Base-by-base conservation (phyloP, 2,329 filamentous ascomycete genomes). In the Colletotrichum coccodes region DNA sequence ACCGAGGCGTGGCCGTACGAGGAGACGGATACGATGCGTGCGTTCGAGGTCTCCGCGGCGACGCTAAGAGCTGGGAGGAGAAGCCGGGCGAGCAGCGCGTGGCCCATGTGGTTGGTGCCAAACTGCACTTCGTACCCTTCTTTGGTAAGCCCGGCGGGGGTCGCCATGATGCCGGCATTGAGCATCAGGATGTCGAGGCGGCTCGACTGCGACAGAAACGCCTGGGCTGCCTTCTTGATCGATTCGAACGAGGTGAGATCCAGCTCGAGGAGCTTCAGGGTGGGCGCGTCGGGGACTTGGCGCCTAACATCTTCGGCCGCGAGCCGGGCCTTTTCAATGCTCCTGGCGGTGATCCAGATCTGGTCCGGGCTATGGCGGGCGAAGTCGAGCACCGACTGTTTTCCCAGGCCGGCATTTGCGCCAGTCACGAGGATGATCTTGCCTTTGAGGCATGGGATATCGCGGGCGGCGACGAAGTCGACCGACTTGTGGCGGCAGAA, bases 281-380 rank as follows among this genome's bases (percentile, higher is more conserved):
- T 32, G 1, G 54, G 42, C 12, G 26, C 59, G 2, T n/a, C n/a
- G 72, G 68, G 7, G 70, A 71, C 28, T 70, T 61, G n/a, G 6
- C 70, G 58, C 57, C 75, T 72, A 70, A 84, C 78, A 23, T 82
- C 77, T 14, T 76, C 69, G 68, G 81, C 78, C 26, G 77, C 74
- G 42, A 76, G 77, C 9, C 77, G 74, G n/a, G 76, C 77, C 40
- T 76, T 77, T 52, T 82, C 79, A 42, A 75, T 77, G 34, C 78
- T 84, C 53, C 86, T 83, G 1, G 85, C 85, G 21, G 82, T 85
- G 64, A 90, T 81, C 77, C 85, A 89, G 67, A 90, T 85, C 63
- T 86, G 82, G 1, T 78, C 76, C 3, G 87, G 86, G 8, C 79
- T 75, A 74, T 89, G 87, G 21, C 14, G 59, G n/a, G 56, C 52